Base-by-base conservation (phyloP, 768 basidiomycete species). In the Mycena rosella region DNA sequence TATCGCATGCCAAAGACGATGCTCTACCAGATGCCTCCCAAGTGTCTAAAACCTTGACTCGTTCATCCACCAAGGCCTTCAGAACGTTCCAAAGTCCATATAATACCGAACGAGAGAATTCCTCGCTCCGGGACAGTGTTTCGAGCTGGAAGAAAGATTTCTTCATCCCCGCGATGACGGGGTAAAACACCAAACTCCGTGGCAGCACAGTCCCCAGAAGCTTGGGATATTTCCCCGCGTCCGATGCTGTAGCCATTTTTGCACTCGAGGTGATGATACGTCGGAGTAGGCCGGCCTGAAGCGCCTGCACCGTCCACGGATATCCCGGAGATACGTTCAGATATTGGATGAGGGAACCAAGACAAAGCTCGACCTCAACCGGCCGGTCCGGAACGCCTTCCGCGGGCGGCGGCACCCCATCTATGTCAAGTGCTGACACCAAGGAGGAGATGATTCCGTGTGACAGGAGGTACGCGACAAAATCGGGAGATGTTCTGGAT, bases 361-460 rank as follows among this genome's bases (percentile, higher is more conserved):
- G 48, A 29, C 48, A 51, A 49, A 61, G 20, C 38, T 40, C 38
- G n/a, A 61, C 48, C 26, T 29, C 34, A 30, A 52, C 18, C 20
- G 59, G 36, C 59, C 27, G 60, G 45, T 47, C 22, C 38, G 49
- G 60, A 52, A 61, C 60, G 26, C 48, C 48, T 42, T 40, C 60
- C 38, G 36, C 18, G 36, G 27, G 36, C 36, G 60, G 40, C 26
- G 48, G 60, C 26, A 30, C 15, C n/a, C 52, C 51, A 63, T 44
- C 52, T 36, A 63, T 63, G 52, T 54, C 61, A 42, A 63, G 61
- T 53, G 61, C 34, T 47, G 51, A 32, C 1, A 63, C 61, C 40
- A 63, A 30, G 38, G 61, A 54, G 42, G 52, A 20, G 42, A 63
- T 45, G 27, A 63, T 53, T 54, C 51, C 61, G 42, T 54, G 52